Conservation (phyloP, 129 eudicot species). For the Artemisia tridentata region DNA sequence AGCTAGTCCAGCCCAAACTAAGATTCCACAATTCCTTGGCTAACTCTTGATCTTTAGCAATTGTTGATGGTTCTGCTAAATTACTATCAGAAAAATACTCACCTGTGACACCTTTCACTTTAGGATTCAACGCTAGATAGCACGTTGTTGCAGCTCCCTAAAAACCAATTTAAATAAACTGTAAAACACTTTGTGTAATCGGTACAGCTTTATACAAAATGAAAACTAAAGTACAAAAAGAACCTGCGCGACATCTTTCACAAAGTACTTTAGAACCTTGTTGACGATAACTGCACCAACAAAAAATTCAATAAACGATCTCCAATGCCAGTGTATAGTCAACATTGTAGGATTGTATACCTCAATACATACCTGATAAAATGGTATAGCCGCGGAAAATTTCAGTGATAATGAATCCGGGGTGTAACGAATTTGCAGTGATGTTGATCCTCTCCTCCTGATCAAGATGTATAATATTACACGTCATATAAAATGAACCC, state of each 20-base stretch:
- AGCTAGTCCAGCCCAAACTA: constrained; percentile 26
- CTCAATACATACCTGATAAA: constrained; percentile 16
- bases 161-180: not conserved
- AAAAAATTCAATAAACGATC: constrained; percentile 7
- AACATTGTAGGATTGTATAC: constrained; percentile 1
- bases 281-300: constrained; percentile 20
- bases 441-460: constrained; percentile 30
- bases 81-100: constrained; percentile 29
- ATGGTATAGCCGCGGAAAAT: constrained; percentile 15
- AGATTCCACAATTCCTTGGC: constrained; percentile 31
- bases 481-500: not conserved
- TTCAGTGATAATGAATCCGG: constrained; percentile 29
- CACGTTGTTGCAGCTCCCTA: constrained; percentile 33
- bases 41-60: constrained; percentile 20
- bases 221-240: constrained; percentile 6
- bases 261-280: constrained; percentile 21
- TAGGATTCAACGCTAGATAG: constrained; percentile 26
- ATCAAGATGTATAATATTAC: not conserved
- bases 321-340: constrained; percentile 11
- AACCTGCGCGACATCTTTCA: constrained; percentile 30
- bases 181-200: too few species aligned
- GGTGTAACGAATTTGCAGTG: constrained; percentile 33
- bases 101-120: constrained; percentile 26
- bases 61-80: constrained; percentile 19
- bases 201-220: not conserved